Percentiles rank a stretch among this genome's conserved stretches.
Evolutionary conservation across 2,329 filamentous ascomycete genomes (phyloP).

Genomic region (Xylariaceae sp.): DNA sequence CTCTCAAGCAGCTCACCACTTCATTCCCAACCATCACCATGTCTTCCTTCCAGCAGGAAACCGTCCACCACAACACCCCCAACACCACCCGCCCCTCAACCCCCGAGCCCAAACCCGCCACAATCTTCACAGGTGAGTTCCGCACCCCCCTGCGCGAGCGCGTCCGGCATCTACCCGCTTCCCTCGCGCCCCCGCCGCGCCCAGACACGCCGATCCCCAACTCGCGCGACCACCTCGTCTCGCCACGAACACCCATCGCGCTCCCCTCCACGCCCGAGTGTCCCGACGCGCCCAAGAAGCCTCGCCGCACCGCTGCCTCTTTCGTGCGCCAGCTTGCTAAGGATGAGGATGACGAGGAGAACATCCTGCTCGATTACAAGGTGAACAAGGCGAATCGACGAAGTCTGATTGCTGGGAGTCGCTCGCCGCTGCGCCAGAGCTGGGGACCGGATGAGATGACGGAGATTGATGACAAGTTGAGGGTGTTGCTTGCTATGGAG

Average conservation of each 20-base stretch:
- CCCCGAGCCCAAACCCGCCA: background rate
- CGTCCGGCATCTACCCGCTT: background rate
- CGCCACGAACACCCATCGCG: background rate
- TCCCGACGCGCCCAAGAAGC: constrained; percentile 5
- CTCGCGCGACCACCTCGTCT: background rate
- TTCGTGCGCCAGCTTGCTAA: background rate
- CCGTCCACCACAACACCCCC: background rate
- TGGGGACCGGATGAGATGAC: constrained; percentile 11
- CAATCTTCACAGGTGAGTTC: constrained; percentile 21
- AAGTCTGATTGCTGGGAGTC: background rate
- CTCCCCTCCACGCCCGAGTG: background rate
- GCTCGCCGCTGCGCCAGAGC: constrained; percentile 14
- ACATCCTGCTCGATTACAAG: constrained; percentile 7
- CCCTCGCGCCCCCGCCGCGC: background rate
- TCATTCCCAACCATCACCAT: background rate
- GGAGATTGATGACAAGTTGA: background rate
- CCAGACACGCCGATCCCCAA: background rate
- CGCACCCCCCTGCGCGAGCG: constrained; percentile 16
- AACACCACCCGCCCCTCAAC: background rate
- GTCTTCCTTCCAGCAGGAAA: background rate
- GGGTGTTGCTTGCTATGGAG: background rate
- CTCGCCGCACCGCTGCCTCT: constrained; percentile 4
- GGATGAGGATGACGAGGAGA: background rate
- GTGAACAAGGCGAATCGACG: background rate
- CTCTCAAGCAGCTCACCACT: background rate